A percentile compares a stretch with the other conserved stretches of the same genome.
Conservation (phyloP, 192 early-diverging fungal genomes). For the Rhizophagus clarus region DNA sequence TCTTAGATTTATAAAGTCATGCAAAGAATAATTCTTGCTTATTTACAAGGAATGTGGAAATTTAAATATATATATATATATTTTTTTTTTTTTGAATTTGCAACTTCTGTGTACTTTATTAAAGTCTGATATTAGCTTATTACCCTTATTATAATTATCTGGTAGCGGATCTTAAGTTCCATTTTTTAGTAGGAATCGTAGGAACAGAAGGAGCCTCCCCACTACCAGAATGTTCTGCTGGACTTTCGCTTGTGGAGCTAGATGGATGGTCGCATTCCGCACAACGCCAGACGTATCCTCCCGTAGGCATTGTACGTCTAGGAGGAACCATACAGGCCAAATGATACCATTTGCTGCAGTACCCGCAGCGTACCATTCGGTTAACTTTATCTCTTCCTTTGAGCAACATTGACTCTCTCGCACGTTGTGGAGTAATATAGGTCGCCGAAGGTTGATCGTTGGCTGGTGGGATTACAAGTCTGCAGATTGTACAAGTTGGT, state of each 20-base stretch:
- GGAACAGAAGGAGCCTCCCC: not conserved
- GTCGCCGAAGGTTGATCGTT: conserved; percentile 14
- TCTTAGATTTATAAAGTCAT: no score
- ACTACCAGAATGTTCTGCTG: not conserved
- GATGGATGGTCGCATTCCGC: conserved; percentile 28
- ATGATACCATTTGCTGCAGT: conserved; percentile 27
- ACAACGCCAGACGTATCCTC: conserved; percentile 29
- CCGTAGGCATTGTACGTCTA: conserved; percentile 20
- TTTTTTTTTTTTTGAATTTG: no score
- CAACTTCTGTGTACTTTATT: no score
- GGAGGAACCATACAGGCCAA: conserved; percentile 30
- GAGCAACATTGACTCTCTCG: not conserved
- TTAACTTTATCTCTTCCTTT: conserved; percentile 33
- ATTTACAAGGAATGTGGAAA: no score
- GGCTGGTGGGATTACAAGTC: not conserved
- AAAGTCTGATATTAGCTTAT: no score
- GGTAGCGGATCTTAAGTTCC: conserved; percentile 6
- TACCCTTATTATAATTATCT: not conserved
- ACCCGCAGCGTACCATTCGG: conserved; percentile 27
- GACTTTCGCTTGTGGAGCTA: not conserved
- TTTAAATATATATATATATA: no score
- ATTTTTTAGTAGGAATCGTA: not conserved
- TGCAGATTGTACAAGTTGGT: conserved; percentile 22
- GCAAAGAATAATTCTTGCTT: no score
- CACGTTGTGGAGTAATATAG: conserved; percentile 1